Evolutionary conservation across 2,329 filamentous ascomycete genomes (phyloP), one percentile per base, ranked within the genome.

Genomic region (Xylaria sp.): DNA sequence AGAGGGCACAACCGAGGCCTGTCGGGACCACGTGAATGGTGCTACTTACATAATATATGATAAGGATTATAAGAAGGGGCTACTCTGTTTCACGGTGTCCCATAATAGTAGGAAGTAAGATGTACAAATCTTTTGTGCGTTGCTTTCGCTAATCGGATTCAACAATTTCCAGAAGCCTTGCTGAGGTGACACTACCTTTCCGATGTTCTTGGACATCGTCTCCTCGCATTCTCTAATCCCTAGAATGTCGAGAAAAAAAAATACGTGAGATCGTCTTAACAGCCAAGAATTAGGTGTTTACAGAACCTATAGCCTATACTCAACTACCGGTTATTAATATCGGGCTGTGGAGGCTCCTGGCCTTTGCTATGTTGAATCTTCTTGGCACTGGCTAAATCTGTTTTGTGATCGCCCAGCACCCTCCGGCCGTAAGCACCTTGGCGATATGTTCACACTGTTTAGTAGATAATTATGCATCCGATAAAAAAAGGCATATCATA

Each of bases 311-410:
- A 65, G 63, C 46, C 63, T 65, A 65, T 65, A 54, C 34, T 32
- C 51, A 56, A 66, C 57, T 66, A 62, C 64, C 58, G 58, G 32
- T 41, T 56, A 15, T 62, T 55, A 56, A 55, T 62, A 63, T 62
- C 39, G 46, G 44, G 32, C 51, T 28, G 64, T 34, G 63, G 48
- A 46, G 54, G 62, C 18, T 57, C 20, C 52, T 23, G 28, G 44
- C 23, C 32, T 28, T 10, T 37, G 12, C 37, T 55, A 15, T 20
- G 15, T 61, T 54, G 7, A 28, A 25, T 32, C 12, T 48, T 28
- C 58, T 62, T 66, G 57, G 64, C 64, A n/a, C 20, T 66, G 37
- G 50, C 5, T 37, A 60, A 58, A 46, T 32, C 15, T 46, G 39
- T 37, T 20, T 32, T 46, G 23, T 20, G 23, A 44, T 20, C 9